Evolutionary conservation across 2,329 filamentous ascomycete genomes (phyloP).

Genomic region (Fusarium haematococcum): DNA sequence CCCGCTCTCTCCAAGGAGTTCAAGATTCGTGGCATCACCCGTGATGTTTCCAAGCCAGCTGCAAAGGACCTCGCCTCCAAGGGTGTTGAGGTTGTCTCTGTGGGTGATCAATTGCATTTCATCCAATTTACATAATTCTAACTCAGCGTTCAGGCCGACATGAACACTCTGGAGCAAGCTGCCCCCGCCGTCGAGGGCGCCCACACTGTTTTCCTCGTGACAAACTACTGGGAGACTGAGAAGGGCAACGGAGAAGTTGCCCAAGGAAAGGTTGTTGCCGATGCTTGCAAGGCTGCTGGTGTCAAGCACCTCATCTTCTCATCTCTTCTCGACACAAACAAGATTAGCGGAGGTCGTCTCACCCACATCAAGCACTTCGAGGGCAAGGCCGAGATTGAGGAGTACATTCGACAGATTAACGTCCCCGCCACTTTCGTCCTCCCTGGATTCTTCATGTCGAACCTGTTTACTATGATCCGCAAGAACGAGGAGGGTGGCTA

Average conservation of each 20-base stretch:
- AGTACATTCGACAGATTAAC: constrained; percentile 64
- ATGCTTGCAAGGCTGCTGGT: constrained; percentile 57
- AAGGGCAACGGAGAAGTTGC: constrained; percentile 51
- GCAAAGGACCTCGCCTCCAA: constrained; percentile 53
- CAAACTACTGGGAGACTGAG: constrained; percentile 53
- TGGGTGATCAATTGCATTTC: constrained; percentile 25
- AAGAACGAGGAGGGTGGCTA: constrained; percentile 48
- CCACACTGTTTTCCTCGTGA: constrained; percentile 57
- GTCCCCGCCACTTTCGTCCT: constrained; percentile 64
- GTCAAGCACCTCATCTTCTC: constrained; percentile 61
- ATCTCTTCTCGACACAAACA: constrained; percentile 54
- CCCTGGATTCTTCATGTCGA: constrained; percentile 67
- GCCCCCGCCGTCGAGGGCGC: constrained; percentile 55
- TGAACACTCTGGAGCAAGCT: constrained; percentile 51
- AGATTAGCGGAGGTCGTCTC: constrained; percentile 53
- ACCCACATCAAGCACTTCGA: constrained; percentile 64
- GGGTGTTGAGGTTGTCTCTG: constrained; percentile 58
- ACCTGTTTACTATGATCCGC: constrained; percentile 48
- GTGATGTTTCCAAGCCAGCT: constrained; percentile 55
- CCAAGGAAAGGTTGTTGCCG: constrained; percentile 60
- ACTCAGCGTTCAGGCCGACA: constrained; percentile 51
- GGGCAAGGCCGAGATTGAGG: constrained; percentile 65
- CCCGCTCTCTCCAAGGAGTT: constrained; percentile 57
- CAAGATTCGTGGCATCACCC: constrained; percentile 60
- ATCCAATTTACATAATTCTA: neutral